These are phyloP conservation scores for Cytospora paraplurivora DNA, from an alignment of 2,329 filamentous ascomycete species.

Conservation along the genomic window DNA sequence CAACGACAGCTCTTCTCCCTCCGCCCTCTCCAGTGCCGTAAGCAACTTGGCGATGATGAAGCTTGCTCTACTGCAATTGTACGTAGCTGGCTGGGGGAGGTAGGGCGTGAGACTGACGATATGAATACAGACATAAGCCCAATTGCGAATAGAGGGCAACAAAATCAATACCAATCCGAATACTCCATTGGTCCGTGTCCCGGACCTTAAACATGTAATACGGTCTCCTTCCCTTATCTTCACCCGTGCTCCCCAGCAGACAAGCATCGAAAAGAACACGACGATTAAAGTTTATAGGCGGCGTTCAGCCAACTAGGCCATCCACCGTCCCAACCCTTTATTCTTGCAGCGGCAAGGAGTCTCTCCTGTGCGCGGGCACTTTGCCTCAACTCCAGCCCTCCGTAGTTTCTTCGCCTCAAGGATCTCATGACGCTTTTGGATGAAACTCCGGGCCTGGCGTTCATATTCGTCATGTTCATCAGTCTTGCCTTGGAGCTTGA, in stretches of 20 bases:
- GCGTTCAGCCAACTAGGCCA: slow-evolving; percentile 22
- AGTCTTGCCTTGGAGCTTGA: slow-evolving; percentile 53
- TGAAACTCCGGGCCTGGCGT: slow-evolving; percentile 48
- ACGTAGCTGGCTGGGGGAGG: neutral
- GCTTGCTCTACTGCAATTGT: slow-evolving; percentile 10
- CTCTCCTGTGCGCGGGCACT: slow-evolving; percentile 19
- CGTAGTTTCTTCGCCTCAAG: slow-evolving; percentile 38
- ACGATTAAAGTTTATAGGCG: neutral
- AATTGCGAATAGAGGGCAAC: neutral
- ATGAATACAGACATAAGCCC: slow-evolving; percentile 1
- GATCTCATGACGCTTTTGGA: slow-evolving; percentile 42
- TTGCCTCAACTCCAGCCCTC: slow-evolving; percentile 2
- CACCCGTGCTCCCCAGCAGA: slow-evolving; percentile 5
- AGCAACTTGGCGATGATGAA: neutral
- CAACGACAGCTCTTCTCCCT: slow-evolving; percentile 3
- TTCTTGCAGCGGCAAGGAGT: slow-evolving; percentile 17
- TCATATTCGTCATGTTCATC: slow-evolving; percentile 50
- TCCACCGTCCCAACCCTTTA: slow-evolving; percentile 18
- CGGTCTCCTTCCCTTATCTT: slow-evolving; percentile 12
- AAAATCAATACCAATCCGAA: slow-evolving; percentile 7
- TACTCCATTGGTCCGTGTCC: slow-evolving; percentile 18
- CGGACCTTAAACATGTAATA: slow-evolving; percentile 14
- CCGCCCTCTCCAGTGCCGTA: neutral
- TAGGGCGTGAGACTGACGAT: slow-evolving; percentile 8
- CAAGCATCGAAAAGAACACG: slow-evolving; percentile 4